Conservation (phyloP, 139 green algal species). For the Volvox africanus region DNA sequence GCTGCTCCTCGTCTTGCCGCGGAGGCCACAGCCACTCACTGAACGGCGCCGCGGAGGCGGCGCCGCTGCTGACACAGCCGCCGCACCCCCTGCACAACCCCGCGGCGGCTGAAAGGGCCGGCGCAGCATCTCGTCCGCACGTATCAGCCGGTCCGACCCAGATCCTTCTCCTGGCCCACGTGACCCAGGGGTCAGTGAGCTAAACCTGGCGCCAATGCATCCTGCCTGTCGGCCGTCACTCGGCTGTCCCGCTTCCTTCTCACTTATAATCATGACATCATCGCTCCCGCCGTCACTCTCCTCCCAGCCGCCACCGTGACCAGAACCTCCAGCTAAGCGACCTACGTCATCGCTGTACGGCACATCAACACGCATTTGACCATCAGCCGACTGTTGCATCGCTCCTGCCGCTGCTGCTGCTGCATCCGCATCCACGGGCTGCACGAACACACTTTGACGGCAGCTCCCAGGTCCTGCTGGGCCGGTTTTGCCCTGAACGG, state of each 20-base stretch:
- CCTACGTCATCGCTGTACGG: background rate
- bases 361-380: background rate
- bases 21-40: background rate
- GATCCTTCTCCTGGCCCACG: background rate
- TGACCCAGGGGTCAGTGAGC: background rate
- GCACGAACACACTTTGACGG: conserved; percentile 5
- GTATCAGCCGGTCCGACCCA: background rate
- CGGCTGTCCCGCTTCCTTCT: background rate
- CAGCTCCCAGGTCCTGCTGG: background rate
- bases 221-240: background rate
- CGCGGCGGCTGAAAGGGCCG: conserved; percentile 28
- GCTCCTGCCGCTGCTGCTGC: background rate
- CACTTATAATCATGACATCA: conserved; percentile 1
- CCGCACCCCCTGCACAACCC: background rate
- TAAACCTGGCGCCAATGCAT: too few species aligned
- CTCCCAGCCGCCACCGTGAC: background rate
- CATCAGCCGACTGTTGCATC: background rate
- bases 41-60: too few species aligned
- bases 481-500: background rate
- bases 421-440: background rate
- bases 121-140: background rate
- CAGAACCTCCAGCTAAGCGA: background rate
- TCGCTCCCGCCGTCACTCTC: background rate
- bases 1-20: background rate
- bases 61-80: background rate